Base-by-base conservation (phyloP, 2,329 filamentous ascomycete genomes). In the Dothidotthia symphoricarpi region DNA sequence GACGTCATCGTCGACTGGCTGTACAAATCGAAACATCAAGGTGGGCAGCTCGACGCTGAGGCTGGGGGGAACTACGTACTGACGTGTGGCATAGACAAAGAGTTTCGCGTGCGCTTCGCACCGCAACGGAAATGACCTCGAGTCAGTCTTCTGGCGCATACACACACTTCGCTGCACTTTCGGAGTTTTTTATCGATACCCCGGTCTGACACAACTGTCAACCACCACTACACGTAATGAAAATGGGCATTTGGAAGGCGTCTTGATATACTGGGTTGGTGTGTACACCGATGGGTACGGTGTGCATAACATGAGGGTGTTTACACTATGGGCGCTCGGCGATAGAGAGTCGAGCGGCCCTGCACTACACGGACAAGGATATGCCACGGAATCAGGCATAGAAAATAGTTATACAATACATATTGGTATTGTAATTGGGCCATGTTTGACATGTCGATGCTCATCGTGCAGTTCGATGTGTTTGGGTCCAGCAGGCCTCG, bases 1-100 rank as follows among this genome's bases (percentile, higher is more conserved):
- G 87, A 93, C 55, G 83, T 89, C 49, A 85, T 93, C 40, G 85
- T 90, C 39, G 85, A 86, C 49, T 81, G 88, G 61, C 73, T 89
- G 45, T 86, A 88, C 73, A 85, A 82, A 59, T 76, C 86, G 19
- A 75, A 76, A 58, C 77, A 75, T 49, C 74, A 81, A 45, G 77
- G 78, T 68, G 70, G 61, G 24, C 28, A 19, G n/a, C 34, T 6
- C 13, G 3, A n/a, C 12, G 22, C 19, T 17, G 11, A 24, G 14
- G 17, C 9, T 16, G 4, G 6, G 10, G 10, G 3, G 5, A 0
- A 14, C 4, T 15, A 10, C 1, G 10, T 24, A 36, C 47, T 57
- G 30, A 58, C 36, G 15, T 10, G 5, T 3, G 4, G 10, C n/a
- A 10, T 30, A 74, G 71, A 73, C 45, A 73, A 74, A 38, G 68